Evolutionary conservation across 176 grass and related monocot genomes (phyloP).

Genomic region (Triticum timopheevii): DNA sequence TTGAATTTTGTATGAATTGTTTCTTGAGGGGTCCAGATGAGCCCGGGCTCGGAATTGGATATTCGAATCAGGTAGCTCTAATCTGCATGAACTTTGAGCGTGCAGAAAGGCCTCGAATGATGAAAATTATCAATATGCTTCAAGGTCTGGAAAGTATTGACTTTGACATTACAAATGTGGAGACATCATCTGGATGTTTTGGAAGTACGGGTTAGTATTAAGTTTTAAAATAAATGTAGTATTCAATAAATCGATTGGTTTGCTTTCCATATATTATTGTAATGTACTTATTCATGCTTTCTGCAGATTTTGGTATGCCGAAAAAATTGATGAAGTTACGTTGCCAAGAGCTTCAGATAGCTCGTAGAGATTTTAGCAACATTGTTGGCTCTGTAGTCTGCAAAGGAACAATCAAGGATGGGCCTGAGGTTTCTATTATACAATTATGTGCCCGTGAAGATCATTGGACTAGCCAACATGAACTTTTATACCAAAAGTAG

Average conservation of each 20-base stretch:
- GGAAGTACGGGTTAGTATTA: no score
- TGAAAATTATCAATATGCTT: not conserved
- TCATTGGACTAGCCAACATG: slow-evolving; percentile 85
- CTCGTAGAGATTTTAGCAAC: slow-evolving; percentile 99
- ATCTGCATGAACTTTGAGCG: not conserved
- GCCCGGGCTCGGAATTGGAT: no score
- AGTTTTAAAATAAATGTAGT: no score
- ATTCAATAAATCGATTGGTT: not conserved
- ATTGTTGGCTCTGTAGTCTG: slow-evolving; percentile 90
- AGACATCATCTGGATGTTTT: not conserved
- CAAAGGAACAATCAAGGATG: slow-evolving; percentile 89
- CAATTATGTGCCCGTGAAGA: slow-evolving; percentile 66
- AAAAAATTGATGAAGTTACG: slow-evolving; percentile 69
- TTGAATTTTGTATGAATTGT: no score
- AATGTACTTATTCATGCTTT: slow-evolving; percentile 8
- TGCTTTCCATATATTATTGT: not conserved
- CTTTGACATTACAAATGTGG: not conserved
- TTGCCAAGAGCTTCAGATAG: slow-evolving; percentile 80
- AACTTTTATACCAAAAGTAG: slow-evolving; percentile 85
- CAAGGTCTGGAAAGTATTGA: not conserved
- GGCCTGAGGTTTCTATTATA: slow-evolving; percentile 82
- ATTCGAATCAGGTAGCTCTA: not conserved
- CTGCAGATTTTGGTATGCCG: slow-evolving; percentile 73
- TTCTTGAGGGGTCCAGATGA: no score
- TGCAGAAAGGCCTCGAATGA: not conserved